Percentiles rank a stretch among this genome's conserved stretches.
These are phyloP conservation scores for Reticulomyxa filosa DNA, from an alignment of 78 protist genomes.

Conservation along the genomic window DNA sequence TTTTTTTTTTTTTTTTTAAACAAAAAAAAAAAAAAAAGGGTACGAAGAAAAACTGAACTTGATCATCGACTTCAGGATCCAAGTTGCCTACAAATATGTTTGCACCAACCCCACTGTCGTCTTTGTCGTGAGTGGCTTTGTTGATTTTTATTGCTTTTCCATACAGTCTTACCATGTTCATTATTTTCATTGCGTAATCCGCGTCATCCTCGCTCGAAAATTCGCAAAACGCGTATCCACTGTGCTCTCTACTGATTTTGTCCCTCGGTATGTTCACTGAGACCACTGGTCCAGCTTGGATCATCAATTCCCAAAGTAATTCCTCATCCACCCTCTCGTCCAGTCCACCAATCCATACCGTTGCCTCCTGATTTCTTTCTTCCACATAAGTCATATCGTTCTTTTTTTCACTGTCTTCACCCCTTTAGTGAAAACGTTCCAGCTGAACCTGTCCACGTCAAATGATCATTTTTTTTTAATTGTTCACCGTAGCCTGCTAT, in stretches of 20 bases:
- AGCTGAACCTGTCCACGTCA: too few relatives aligned
- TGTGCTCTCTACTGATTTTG: conserved; percentile 51
- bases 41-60: too few relatives aligned
- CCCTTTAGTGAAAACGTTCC: too few relatives aligned
- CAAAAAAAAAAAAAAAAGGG: too few relatives aligned
- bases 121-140: conserved; percentile 16
- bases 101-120: background rate
- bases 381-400: too few relatives aligned
- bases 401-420: too few relatives aligned
- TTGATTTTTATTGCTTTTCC: conserved; percentile 75
- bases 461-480: too few relatives aligned
- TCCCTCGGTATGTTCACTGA: conserved; percentile 84
- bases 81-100: conserved; percentile 77
- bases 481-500: too few relatives aligned
- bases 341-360: conserved; percentile 71
- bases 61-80: conserved; percentile 52
- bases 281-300: conserved; percentile 47
- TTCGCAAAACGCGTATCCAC: conserved; percentile 86
- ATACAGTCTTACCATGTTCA: conserved; percentile 32
- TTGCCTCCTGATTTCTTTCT: conserved; percentile 67
- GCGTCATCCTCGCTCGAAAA: conserved; percentile 74
- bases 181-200: conserved; percentile 68
- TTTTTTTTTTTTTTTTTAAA: too few relatives aligned
- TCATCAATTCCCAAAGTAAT: conserved; percentile 77
- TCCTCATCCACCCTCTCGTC: conserved; percentile 69